Percentiles rank a stretch among this genome's conserved stretches.
These are phyloP conservation scores for Lachnellula subtilissima DNA, from an alignment of 2,329 filamentous ascomycete genomes.

Conservation along the genomic window DNA sequence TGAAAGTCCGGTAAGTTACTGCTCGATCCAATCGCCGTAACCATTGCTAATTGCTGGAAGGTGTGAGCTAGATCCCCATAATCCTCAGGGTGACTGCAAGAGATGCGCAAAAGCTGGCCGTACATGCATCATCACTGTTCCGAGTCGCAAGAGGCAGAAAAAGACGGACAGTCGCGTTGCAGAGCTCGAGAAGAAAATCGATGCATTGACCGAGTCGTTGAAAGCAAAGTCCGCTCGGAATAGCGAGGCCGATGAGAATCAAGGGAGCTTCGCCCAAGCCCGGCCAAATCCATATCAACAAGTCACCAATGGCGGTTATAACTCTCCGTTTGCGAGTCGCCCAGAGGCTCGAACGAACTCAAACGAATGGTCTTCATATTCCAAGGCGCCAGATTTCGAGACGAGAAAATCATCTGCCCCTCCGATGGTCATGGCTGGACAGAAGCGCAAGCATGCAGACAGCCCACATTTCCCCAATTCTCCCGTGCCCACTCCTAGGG, in stretches of 20 bases:
- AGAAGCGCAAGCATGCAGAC: constrained; percentile 31
- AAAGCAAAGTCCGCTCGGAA: constrained; percentile 24
- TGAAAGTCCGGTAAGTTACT: constrained; percentile 34
- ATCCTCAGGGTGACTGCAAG: constrained; percentile 33
- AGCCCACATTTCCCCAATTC: constrained; percentile 14
- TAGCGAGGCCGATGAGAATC: constrained; percentile 7
- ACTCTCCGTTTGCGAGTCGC: constrained; percentile 17
- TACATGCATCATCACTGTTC: constrained; percentile 36
- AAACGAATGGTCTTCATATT: constrained; percentile 24
- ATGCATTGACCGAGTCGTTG: constrained; percentile 36
- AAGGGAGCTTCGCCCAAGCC: constrained; percentile 1
- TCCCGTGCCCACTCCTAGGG: neutral
- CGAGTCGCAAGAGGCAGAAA: constrained; percentile 40
- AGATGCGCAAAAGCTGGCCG: constrained; percentile 37
- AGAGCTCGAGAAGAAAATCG: constrained; percentile 41
- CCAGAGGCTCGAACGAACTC: constrained; percentile 18
- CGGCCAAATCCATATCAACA: constrained; percentile 29
- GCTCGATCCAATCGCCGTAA: neutral
- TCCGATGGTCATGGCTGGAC: constrained; percentile 32
- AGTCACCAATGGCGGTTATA: constrained; percentile 29
- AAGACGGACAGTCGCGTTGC: constrained; percentile 41
- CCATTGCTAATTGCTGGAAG: neutral
- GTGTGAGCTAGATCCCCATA: constrained; percentile 35
- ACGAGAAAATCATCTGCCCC: constrained; percentile 20
- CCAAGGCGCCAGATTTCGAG: constrained; percentile 25